Evolutionary conservation across 306 rosid genomes (phyloP), one percentile per base, ranked within the genome.

Genomic region (Calophaca sinica): DNA sequence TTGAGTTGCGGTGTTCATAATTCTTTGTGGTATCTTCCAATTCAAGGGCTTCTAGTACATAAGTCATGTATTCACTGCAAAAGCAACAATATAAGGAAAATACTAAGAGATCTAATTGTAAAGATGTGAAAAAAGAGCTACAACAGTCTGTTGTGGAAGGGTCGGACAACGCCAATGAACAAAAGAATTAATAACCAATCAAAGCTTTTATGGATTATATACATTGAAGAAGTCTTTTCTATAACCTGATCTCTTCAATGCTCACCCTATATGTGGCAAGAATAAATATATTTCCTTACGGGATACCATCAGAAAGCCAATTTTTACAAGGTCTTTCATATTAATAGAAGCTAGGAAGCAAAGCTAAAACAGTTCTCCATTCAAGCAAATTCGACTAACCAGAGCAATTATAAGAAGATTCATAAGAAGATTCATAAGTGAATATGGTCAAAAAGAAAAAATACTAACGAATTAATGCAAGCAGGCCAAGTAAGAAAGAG

Each of bases 1-100:
- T 88, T 62, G 94, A 85, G 73, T 54, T 67, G 54, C 96, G 85
- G 11, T 88, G 83, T 80, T 92, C 97, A 36, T 88, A 90, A 76
- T 92, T 94, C 86, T 84, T 92, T 41, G 87, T 74, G 2, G 85
- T 84, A 69, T 94, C 99, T 79, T 94, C 99, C 73, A 92, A 86
- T 83, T 88, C 90, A 79, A 94, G 91, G 81, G 99, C 99, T 78
- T 88, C 88, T 58, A 84, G 68, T 65, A 94, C 90, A 14, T 85
- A 94, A 39, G 90, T 83, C 96, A 90, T 84, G 76, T 94, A 94
- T 86, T 86, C 93, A 59, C 97, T 94, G 87, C 97, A 90, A 69
- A 80, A 75, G 45, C 53, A 82, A 84, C 58, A 32, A 26, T 35
- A 71, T 45, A 80, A 60, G 75, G 28, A 66, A 54, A 67, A 11